Conservation (phyloP, 768 basidiomycete species). For the Trametes sanguinea region DNA sequence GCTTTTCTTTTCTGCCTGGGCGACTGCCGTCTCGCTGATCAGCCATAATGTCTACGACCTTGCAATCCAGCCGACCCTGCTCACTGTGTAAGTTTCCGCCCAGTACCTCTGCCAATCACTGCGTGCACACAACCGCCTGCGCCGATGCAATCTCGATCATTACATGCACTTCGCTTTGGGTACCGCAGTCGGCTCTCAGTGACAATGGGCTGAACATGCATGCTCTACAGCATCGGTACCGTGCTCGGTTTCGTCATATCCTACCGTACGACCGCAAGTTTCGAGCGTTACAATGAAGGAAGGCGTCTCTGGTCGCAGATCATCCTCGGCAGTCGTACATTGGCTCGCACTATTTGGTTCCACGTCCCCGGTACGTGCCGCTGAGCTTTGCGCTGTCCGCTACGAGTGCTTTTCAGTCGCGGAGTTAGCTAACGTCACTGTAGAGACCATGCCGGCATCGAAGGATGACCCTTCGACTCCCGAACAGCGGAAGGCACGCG, state of each 20-base stretch:
- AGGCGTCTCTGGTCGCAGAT: slow-evolving; percentile 69
- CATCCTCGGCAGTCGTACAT: slow-evolving; percentile 53
- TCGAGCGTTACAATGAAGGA: slow-evolving; percentile 78
- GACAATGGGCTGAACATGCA: slow-evolving; percentile 21
- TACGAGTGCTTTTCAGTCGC: not conserved
- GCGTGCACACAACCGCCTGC: too few relatives aligned
- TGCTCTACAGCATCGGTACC: slow-evolving; percentile 51
- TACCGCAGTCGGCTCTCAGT: too few relatives aligned
- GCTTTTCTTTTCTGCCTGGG: slow-evolving; percentile 64
- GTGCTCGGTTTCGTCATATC: slow-evolving; percentile 77
- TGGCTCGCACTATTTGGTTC: slow-evolving; percentile 68
- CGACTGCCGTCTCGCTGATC: slow-evolving; percentile 56
- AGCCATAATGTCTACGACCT: slow-evolving; percentile 48
- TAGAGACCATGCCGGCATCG: slow-evolving; percentile 32
- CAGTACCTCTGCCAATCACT: not conserved
- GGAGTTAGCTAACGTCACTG: not conserved
- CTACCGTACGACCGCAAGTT: slow-evolving; percentile 70
- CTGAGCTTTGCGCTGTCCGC: not conserved
- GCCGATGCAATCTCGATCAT: not conserved
- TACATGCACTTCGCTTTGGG: too few relatives aligned
- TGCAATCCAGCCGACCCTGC: slow-evolving; percentile 51
- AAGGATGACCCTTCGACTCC: slow-evolving; percentile 19
- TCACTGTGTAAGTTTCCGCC: slow-evolving; percentile 58
- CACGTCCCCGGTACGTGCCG: slow-evolving; percentile 55
- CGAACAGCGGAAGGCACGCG: slow-evolving; percentile 46